These are phyloP conservation scores for Vaccinium macrocarpon DNA, from an alignment of 148 eudicot genomes.

Conservation along the genomic window DNA sequence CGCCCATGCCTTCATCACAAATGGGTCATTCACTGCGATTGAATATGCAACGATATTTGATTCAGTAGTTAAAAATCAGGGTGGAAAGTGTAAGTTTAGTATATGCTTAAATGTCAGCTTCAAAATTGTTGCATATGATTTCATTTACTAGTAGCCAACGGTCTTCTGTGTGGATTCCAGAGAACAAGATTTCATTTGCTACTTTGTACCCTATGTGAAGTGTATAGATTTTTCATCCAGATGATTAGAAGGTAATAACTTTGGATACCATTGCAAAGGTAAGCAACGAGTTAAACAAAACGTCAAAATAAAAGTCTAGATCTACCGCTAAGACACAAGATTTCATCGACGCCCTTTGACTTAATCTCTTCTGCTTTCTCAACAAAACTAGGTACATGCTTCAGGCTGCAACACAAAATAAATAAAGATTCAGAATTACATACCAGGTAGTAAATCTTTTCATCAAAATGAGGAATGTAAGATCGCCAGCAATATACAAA, in stretches of 20 bases:
- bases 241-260: neutral
- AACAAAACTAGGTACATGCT: constrained; percentile 31
- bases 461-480: neutral
- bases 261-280: neutral
- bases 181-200: neutral
- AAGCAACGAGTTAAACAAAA: neutral
- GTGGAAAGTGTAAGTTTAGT: neutral
- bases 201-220: neutral
- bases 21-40: constrained; percentile 29
- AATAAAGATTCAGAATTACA: neutral
- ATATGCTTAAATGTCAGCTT: neutral
- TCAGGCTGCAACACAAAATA: constrained; percentile 15
- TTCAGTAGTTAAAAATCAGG: constrained; percentile 2
- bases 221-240: neutral
- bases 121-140: neutral
- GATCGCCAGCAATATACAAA: neutral
- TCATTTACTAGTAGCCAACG: neutral
- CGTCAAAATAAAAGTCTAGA: neutral
- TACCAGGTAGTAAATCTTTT: neutral
- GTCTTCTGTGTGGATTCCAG: neutral
- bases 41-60: neutral
- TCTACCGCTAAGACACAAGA: constrained; percentile 32
- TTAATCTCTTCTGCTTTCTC: constrained; percentile 32
- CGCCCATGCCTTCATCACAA: constrained; percentile 35
- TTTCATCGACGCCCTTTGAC: constrained; percentile 28